Conservation (phyloP, 306 rosid genomes). For the Hylodesmum podocarpum region DNA sequence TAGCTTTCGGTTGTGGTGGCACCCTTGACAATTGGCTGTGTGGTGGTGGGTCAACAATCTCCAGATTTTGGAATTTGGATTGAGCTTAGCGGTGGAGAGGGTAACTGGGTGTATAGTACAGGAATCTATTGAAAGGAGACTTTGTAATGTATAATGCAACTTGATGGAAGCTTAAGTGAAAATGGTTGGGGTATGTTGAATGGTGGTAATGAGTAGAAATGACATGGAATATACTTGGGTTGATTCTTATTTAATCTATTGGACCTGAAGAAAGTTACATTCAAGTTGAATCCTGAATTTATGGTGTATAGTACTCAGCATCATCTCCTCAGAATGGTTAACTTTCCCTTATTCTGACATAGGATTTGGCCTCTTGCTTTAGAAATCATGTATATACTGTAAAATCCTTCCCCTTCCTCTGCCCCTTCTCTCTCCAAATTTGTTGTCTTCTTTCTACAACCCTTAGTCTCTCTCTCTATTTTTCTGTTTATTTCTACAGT, state of each 20-base stretch:
- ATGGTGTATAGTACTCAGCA: slow-evolving; percentile 7
- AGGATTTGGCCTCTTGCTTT: slow-evolving; percentile 21
- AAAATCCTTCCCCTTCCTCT: slow-evolving; percentile 13
- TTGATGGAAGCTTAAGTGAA: slow-evolving; percentile 27
- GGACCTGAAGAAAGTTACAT: slow-evolving; percentile 36
- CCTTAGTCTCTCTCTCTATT: background rate
- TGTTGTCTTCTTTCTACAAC: too few species aligned
- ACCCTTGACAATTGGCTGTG: slow-evolving; percentile 38
- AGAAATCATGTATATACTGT: slow-evolving; percentile 29
- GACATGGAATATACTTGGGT: slow-evolving; percentile 34
- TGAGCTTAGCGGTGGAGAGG: slow-evolving; percentile 28
- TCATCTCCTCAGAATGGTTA: slow-evolving; percentile 28
- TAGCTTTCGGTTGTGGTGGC: slow-evolving; percentile 39
- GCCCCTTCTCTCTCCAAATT: background rate
- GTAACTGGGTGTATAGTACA: slow-evolving; percentile 26
- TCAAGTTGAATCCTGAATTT: slow-evolving; percentile 29
- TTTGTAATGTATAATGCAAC: slow-evolving; percentile 1
- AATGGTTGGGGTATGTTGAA: slow-evolving; percentile 35
- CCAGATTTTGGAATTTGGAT: slow-evolving; percentile 28
- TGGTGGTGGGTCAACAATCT: slow-evolving; percentile 38
- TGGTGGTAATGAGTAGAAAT: slow-evolving; percentile 21
- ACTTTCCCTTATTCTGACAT: slow-evolving; percentile 22
- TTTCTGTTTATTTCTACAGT: background rate
- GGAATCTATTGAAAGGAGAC: slow-evolving; percentile 18
- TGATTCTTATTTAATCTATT: slow-evolving; percentile 25